phyloP scores from a whole-genome alignment of 306 rosid genomes.

The Dryas drummondii region DNA sequence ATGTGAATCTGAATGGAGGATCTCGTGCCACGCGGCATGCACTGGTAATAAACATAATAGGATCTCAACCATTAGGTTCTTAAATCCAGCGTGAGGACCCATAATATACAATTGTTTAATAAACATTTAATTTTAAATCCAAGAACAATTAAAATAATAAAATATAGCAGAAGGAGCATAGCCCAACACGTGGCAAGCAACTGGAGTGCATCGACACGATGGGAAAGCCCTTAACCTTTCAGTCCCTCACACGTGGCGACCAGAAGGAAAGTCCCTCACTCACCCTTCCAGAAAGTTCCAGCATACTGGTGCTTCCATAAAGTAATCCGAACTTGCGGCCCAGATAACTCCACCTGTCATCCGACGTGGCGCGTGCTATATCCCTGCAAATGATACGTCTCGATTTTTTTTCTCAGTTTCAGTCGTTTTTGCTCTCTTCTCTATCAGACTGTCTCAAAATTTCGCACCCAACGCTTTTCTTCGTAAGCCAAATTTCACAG shows the following conservation, averaged over 20 bases:
- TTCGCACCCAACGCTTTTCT: constrained; percentile 1
- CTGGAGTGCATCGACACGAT: too few relatives aligned
- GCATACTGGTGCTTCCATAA: constrained; percentile 7
- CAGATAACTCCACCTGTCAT: constrained; percentile 52
- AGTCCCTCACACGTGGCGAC: constrained; percentile 30
- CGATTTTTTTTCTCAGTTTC: background rate
- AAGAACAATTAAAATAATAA: too few relatives aligned
- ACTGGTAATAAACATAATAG: too few relatives aligned
- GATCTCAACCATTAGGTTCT: too few relatives aligned
- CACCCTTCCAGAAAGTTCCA: constrained; percentile 57
- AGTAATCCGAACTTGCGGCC: constrained; percentile 23
- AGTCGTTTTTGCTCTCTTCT: background rate
- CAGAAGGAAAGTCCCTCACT: background rate
- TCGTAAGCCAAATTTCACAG: constrained; percentile 20
- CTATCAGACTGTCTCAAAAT: background rate
- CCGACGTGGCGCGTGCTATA: constrained; percentile 42
- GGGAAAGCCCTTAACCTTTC: background rate
- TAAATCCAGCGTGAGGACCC: too few relatives aligned
- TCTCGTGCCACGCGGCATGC: too few relatives aligned
- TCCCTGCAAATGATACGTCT: constrained; percentile 49
- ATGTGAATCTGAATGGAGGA: too few relatives aligned
- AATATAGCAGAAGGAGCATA: too few relatives aligned
- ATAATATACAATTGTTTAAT: too few relatives aligned
- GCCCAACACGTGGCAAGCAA: too few relatives aligned
- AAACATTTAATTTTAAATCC: too few relatives aligned